Base-by-base conservation (phyloP, 2,329 filamentous ascomycete genomes). In the Coniochaeta hoffmannii region DNA sequence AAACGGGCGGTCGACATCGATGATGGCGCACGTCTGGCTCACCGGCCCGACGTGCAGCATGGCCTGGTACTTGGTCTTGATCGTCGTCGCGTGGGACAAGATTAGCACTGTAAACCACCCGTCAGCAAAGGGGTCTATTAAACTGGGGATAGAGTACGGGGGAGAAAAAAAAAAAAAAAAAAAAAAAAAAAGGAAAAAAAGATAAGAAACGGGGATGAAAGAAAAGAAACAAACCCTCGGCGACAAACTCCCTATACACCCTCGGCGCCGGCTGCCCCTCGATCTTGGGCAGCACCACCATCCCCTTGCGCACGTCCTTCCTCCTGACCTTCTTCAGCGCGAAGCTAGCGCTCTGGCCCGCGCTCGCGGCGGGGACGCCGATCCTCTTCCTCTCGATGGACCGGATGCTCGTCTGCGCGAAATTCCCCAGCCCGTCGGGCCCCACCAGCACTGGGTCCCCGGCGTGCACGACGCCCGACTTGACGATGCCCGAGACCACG, bases 1-100 rank as follows among this genome's bases (percentile, higher is more conserved):
- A 65, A 92, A 94, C 26, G 89, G 88, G n/a, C 93, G 86, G 68
- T 99, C 94, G 61, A 99, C 94, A 66, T 97, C 94, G 65, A 99
- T 96, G 67, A 99, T 97, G 11, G 91, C 86, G 67, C 94, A 99
- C 0, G 94, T 99, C 73, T 99, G 94, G 38, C 88, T 90, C 44
- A 99, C 89, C 0, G 94, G 89, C 0, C 94, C 94, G 4, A 99
- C 92, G 64, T 99, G 94, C 22, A 99, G 80, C 92, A 97, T 99
- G 0, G 94, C 94, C 74, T 99, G 94, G 62, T 99, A 99, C 65
- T 91, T 93, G 0, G 86, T 90, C 71, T 96, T 94, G 71, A 99
- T 99, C 44, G 94, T 99, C 0, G 94, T 99, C 0, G 93, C 91
- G 66, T 99, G 94, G 4, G 89, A 95, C 7, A 99, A 79, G 62